A percentile compares a stretch with the other conserved stretches of the same genome.
Evolutionary conservation across 2,329 filamentous ascomycete species (phyloP).

Genomic region (Passalora sequoiae): DNA sequence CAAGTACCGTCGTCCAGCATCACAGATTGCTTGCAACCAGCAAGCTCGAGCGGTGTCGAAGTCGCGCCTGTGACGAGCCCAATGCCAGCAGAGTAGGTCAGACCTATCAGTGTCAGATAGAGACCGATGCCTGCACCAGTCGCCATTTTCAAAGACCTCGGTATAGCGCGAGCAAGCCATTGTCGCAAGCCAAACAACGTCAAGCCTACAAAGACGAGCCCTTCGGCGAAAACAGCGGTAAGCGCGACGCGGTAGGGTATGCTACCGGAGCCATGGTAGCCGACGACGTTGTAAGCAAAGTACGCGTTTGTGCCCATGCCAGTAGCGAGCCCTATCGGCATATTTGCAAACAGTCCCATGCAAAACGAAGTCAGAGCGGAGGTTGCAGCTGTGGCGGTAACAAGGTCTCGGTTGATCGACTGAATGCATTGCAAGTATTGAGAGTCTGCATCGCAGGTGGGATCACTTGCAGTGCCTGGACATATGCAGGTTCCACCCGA

Average conservation of each 20-base stretch:
- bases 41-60: constrained; percentile 66
- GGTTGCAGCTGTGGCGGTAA: constrained; percentile 81
- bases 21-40: constrained; percentile 61
- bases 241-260: constrained; percentile 72
- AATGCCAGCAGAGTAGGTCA: constrained; percentile 78
- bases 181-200: constrained; percentile 77
- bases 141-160: constrained; percentile 78
- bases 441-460: constrained; percentile 49
- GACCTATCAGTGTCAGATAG: constrained; percentile 69
- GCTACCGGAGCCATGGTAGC: constrained; percentile 65
- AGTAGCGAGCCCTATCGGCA: constrained; percentile 68
- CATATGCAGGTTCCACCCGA: constrained; percentile 74
- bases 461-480: constrained; percentile 41
- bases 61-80: constrained; percentile 67
- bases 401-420: constrained; percentile 67
- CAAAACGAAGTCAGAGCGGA: constrained; percentile 72
- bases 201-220: constrained; percentile 75
- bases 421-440: constrained; percentile 60
- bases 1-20: constrained; percentile 53
- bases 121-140: constrained; percentile 81
- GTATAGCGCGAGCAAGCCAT: constrained; percentile 80
- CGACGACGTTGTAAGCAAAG: constrained; percentile 77
- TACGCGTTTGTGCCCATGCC: constrained; percentile 84
- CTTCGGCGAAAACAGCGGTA: constrained; percentile 84
- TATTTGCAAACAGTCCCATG: constrained; percentile 78